These are phyloP conservation scores for Wickerhamiella qilinensis DNA, from an alignment of 805 yeast genomes.

Conservation along the genomic window DNA sequence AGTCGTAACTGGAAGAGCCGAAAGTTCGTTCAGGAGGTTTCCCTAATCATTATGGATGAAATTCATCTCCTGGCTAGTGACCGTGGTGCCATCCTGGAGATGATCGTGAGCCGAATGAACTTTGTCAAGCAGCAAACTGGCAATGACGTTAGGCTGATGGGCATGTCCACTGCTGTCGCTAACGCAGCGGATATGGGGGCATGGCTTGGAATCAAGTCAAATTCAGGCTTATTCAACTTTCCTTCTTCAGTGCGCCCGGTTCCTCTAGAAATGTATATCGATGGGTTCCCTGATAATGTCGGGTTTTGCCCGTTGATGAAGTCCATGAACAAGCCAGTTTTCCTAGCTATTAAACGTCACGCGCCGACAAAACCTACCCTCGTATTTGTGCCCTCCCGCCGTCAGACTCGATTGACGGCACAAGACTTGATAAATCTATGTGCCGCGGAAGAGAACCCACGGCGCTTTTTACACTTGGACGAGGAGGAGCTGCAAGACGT, in stretches of 20 bases:
- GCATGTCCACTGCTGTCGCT: conserved; percentile 75
- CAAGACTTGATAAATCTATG: conserved; percentile 61
- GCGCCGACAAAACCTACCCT: conserved; percentile 73
- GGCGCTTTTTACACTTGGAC: conserved; percentile 49
- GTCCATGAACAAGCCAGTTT: conserved; percentile 80
- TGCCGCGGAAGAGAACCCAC: conserved; percentile 63
- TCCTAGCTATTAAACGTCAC: conserved; percentile 81
- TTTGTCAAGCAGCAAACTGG: conserved; percentile 46
- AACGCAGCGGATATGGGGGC: conserved; percentile 77
- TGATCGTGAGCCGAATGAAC: conserved; percentile 81
- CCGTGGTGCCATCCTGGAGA: conserved; percentile 73
- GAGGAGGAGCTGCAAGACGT: conserved; percentile 43
- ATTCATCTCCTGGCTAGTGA: conserved; percentile 72
- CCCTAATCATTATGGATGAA: conserved; percentile 73
- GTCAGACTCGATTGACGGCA: conserved; percentile 71
- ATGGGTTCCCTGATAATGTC: conserved; percentile 68
- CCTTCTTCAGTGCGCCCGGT: conserved; percentile 75
- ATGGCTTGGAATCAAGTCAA: conserved; percentile 54
- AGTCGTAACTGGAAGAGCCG: conserved; percentile 75
- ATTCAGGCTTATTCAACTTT: conserved; percentile 52
- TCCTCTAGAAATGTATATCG: conserved; percentile 73
- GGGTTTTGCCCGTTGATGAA: conserved; percentile 77
- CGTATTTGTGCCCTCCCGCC: conserved; percentile 70
- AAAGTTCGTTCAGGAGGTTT: conserved; percentile 56
- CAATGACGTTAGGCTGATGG: conserved; percentile 47